Evolutionary conservation across 2,329 filamentous ascomycete species (phyloP), one percentile per base, ranked within the genome.

Genomic region (Fusarium proliferatum): DNA sequence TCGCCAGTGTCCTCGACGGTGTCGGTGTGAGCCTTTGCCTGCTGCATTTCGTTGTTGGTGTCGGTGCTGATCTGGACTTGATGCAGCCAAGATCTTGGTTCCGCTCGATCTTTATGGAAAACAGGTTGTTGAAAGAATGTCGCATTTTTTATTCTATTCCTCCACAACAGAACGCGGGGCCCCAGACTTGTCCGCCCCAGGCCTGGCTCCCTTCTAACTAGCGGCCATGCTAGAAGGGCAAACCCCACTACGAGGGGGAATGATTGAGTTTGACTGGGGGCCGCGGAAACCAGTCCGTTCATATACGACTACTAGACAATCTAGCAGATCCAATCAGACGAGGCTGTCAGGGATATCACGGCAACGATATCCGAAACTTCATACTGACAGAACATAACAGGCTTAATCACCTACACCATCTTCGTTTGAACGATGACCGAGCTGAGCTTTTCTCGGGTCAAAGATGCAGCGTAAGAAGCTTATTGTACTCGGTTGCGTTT

Each of bases 281-380:
- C 19, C 12, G 30, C 23, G 34, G 51, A 53, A 53, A 53, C 33
- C 26, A 53, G 23, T 53, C 51, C 34, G 34, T 19, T 28, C 2
- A 16, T 53, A 23, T 21, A 53, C 12, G 0, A 1, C n/a, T 0
- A 0, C 19, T 0, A 2, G 0, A 28, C 7, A 6, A 39, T 5
- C 9, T 39, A 36, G 11, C 3, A 53, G 23, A 48, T 38, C 51
- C 51, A 53, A 53, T 39, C 33, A 53, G 23, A 0, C 9, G 34
- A 19, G 2, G 3, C 23, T 28, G 6, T 53, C 51, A 53, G 23
- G 51, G 51, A 53, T 53, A 36, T 53, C 49, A 53, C 49, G 49
- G 49, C 49, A 53, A 39, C 17, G 7, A 39, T 28, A 53, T 53
- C 51, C 51, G 51, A 53, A 23, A 5, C 3, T n/a, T 39, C 5